Conservation (phyloP, 495 filamentous ascomycete species). For the Tuber indicum region DNA sequence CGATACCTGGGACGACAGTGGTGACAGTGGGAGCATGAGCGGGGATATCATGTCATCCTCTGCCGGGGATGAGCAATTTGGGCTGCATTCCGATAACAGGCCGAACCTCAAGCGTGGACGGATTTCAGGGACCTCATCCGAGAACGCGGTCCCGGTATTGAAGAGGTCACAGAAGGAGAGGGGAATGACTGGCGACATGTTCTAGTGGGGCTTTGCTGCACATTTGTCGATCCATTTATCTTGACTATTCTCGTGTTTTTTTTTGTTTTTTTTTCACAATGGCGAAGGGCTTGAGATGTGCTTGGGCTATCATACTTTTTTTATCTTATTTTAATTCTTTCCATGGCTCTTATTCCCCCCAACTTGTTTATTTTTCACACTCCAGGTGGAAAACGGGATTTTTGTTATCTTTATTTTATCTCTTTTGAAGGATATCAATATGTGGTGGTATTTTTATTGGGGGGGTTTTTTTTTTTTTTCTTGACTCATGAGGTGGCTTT, state of each 20-base stretch:
- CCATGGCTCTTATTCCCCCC: not conserved
- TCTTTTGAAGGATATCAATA: not conserved
- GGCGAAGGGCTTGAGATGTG: not conserved
- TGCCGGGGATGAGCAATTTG: slow-evolving; percentile 26
- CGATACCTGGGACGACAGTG: slow-evolving; percentile 19
- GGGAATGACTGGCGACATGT: not conserved
- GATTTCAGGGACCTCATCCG: slow-evolving; percentile 25
- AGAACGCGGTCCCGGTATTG: slow-evolving; percentile 23
- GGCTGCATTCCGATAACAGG: slow-evolving; percentile 22
- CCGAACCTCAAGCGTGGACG: slow-evolving; percentile 30
- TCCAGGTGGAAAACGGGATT: not conserved
- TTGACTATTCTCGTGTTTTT: not conserved
- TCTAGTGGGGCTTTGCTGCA: not conserved
- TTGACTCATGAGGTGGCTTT: not conserved
- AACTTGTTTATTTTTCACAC: not conserved
- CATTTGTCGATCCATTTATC: not conserved
- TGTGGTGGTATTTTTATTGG: not conserved
- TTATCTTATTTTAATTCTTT: not conserved
- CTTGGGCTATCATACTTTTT: not conserved
- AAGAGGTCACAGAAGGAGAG: slow-evolving; percentile 34
- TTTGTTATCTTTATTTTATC: not conserved
- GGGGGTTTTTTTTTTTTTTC: not conserved
- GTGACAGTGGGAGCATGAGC: slow-evolving; percentile 22
- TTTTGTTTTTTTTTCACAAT: not conserved
- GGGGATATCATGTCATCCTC: slow-evolving; percentile 25